Percentiles rank a stretch among this genome's conserved stretches.
phyloP scores from a whole-genome alignment of 1,284 basidiomycete species.

The Leccinum fallax region DNA sequence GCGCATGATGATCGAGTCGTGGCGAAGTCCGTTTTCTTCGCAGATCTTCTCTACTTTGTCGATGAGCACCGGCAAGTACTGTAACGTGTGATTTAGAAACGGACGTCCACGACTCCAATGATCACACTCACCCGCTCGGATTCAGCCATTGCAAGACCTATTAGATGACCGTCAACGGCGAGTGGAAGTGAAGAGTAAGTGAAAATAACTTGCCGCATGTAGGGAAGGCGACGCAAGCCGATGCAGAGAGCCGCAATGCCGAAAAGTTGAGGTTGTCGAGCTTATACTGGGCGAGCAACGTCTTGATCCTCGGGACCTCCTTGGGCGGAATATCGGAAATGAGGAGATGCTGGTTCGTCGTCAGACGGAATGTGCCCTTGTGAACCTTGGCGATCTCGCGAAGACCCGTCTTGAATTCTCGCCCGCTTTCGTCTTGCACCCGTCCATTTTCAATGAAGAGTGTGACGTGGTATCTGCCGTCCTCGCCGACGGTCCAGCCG shows the following conservation, averaged over 20 bases:
- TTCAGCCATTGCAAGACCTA: slow-evolving; percentile 89
- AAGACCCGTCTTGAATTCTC: slow-evolving; percentile 92
- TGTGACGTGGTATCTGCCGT: slow-evolving; percentile 92
- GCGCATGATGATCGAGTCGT: slow-evolving; percentile 95
- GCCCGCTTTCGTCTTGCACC: slow-evolving; percentile 89
- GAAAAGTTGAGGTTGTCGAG: slow-evolving; percentile 87
- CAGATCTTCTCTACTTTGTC: slow-evolving; percentile 96
- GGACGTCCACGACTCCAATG: background rate
- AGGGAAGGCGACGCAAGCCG: slow-evolving; percentile 97
- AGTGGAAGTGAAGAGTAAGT: background rate
- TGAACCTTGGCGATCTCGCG: slow-evolving; percentile 92
- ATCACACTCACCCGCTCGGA: slow-evolving; percentile 74
- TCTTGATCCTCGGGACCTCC: slow-evolving; percentile 79
- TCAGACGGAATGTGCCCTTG: slow-evolving; percentile 92
- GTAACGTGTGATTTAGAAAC: slow-evolving; percentile 11
- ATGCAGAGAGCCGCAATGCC: slow-evolving; percentile 83
- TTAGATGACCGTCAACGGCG: slow-evolving; percentile 37
- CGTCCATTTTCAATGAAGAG: slow-evolving; percentile 98
- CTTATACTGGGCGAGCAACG: slow-evolving; percentile 83
- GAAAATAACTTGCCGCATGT: slow-evolving; percentile 69
- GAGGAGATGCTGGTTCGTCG: slow-evolving; percentile 94
- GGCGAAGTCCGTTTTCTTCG: slow-evolving; percentile 89
- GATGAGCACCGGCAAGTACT: slow-evolving; percentile 93
- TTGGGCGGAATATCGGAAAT: slow-evolving; percentile 82
- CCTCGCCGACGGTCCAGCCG: slow-evolving; percentile 88